These are phyloP conservation scores for Ogataea kodamae DNA, from an alignment of 805 yeast genomes.

Conservation along the genomic window DNA sequence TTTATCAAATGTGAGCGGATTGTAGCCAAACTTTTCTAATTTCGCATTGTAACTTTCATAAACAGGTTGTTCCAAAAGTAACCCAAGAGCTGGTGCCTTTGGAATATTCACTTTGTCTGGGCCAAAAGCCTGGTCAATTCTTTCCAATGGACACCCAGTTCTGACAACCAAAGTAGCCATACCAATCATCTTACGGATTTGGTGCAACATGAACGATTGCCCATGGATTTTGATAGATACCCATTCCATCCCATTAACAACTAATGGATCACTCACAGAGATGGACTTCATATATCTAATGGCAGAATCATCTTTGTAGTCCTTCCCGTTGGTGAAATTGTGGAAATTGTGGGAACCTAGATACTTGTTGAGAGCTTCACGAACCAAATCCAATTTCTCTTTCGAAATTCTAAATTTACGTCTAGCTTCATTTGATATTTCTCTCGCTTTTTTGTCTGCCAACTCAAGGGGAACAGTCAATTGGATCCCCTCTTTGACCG, in stretches of 20 bases:
- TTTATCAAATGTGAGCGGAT: conserved; percentile 62
- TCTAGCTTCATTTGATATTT: conserved; percentile 62
- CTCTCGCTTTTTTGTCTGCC: conserved; percentile 48
- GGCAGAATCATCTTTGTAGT: conserved; percentile 83
- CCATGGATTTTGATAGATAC: conserved; percentile 94
- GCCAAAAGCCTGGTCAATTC: conserved; percentile 76
- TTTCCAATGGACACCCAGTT: conserved; percentile 75
- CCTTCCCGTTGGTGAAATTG: conserved; percentile 43
- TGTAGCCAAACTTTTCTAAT: conserved; percentile 72
- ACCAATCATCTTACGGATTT: conserved; percentile 96
- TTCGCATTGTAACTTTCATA: conserved; percentile 79
- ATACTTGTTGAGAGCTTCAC: conserved; percentile 67
- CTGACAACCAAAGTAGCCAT: conserved; percentile 86
- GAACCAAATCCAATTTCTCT: conserved; percentile 59
- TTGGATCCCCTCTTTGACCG: conserved; percentile 34
- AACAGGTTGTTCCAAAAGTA: conserved; percentile 86
- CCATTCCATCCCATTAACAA: conserved; percentile 95
- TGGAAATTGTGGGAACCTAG: conserved; percentile 86
- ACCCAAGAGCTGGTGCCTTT: conserved; percentile 95
- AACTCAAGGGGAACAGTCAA: conserved; percentile 35
- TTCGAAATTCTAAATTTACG: conserved; percentile 63
- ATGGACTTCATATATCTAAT: conserved; percentile 76
- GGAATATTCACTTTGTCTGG: conserved; percentile 81
- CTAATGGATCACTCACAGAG: conserved; percentile 81
- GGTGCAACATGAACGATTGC: conserved; percentile 97